Conservation (phyloP, 345 rosid genomes). For the Hirschfeldia incana region DNA sequence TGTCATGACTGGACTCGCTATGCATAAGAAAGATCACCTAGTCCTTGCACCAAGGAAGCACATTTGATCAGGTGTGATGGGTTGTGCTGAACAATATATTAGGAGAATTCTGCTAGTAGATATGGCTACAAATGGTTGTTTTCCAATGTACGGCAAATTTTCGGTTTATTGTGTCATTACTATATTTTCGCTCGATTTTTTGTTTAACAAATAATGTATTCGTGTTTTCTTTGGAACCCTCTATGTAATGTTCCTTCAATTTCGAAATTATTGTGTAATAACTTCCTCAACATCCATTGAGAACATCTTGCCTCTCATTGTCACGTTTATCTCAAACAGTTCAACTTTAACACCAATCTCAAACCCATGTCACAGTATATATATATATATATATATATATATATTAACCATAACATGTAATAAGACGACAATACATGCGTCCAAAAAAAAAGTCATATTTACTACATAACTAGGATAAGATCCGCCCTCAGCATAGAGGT, state of each 20-base stretch:
- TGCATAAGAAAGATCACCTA: conserved; percentile 41
- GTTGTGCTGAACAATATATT: neutral
- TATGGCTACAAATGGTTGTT: neutral
- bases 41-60: conserved; percentile 25
- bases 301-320: neutral
- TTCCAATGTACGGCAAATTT: neutral
- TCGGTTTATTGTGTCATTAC: neutral
- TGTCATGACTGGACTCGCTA: conserved; percentile 40
- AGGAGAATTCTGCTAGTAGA: conserved; percentile 3
- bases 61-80: conserved; percentile 4
- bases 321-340: too few relatives aligned
- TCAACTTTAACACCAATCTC: too few relatives aligned
- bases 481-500: too few relatives aligned
- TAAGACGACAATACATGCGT: too few relatives aligned
- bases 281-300: neutral
- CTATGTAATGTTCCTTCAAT: neutral
- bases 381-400: too few relatives aligned
- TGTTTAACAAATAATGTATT: conserved; percentile 14
- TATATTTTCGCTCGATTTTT: conserved; percentile 1
- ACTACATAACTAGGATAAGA: too few relatives aligned
- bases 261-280: neutral
- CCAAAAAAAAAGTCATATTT: too few relatives aligned
- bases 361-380: too few relatives aligned
- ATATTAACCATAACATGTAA: too few relatives aligned
- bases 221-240: neutral